Percentiles rank a stretch among this genome's conserved stretches.
phyloP scores from a whole-genome alignment of 1,284 basidiomycete genomes.

The Kwoniella shivajii region DNA sequence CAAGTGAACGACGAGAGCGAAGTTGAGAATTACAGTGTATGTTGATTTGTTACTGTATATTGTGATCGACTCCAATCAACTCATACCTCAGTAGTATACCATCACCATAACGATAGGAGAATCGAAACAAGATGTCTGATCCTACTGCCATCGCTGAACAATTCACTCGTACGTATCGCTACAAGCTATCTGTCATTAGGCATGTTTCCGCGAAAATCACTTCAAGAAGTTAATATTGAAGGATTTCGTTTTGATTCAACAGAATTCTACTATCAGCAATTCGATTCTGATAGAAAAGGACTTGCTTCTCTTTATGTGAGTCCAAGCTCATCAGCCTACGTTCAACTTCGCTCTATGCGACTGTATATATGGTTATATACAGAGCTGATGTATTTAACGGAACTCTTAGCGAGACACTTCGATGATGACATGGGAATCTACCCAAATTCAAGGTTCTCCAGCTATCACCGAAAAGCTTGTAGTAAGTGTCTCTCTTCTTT shows the following conservation, averaged over 20 bases:
- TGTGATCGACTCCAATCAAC: not conserved
- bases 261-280: conserved; percentile 56
- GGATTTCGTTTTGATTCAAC: not conserved
- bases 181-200: not conserved
- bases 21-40: not conserved
- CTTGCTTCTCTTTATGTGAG: conserved; percentile 53
- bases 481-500: too few relatives aligned
- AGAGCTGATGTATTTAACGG: not conserved
- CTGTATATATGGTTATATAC: too few relatives aligned
- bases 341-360: not conserved
- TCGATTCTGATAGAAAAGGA: conserved; percentile 47
- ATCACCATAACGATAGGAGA: not conserved
- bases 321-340: not conserved
- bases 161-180: conserved; percentile 55
- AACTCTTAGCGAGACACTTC: conserved; percentile 69
- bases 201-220: not conserved
- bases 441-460: conserved; percentile 63
- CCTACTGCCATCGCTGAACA: conserved; percentile 61
- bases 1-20: not conserved
- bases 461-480: conserved; percentile 78
- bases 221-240: not conserved
- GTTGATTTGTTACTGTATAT: not conserved
- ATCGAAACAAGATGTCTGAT: conserved; percentile 63
- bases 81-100: too few relatives aligned
- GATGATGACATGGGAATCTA: conserved; percentile 87